Evolutionary conservation across 208 protist genomes (phyloP), one percentile per base, ranked within the genome.

Genomic region (Leishmania guyanensis): DNA sequence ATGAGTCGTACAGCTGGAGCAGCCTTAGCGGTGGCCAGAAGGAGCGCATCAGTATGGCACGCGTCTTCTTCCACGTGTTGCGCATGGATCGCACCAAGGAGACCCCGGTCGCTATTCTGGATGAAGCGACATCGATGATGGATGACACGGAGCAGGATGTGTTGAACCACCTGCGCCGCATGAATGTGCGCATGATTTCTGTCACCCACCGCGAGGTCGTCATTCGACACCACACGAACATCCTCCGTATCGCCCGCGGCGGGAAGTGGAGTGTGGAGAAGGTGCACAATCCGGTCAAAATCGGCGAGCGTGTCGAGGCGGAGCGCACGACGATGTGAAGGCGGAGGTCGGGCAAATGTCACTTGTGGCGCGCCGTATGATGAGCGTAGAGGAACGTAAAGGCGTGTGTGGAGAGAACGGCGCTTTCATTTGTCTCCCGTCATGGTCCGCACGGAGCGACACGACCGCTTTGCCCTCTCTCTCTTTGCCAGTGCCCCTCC

Each of bases 51-150:
- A 96, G 88, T 78, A 93, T 98, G 87, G 90, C 93, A 0, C 90
- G 93, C 58, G 87, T 97, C 29, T 98, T 97, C 86, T 98, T 94
- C 81, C 91, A 95, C 68, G 85, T 94, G 6, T 73, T 98, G 36
- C 70, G 70, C 72, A 93, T 91, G 84, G 88, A 96, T 68, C 87
- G 90, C 54, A 87, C 72, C 36, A 84, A 88, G 65, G 75, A 85
- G 54, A 90, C 84, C 26, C 92, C 90, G 0, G 86, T 97, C 0
- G 94, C 89, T 26, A 88, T 98, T 9, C 78, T 97, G 16, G 95
- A 98, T 82, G 95, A 98, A 83, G 88, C 93, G 1, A 97, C 95
- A 8, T 96, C 92, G 14, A 96, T 95, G 92, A 96, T 98, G 92
- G 92, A 96, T 80, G 92, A 96, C 58, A 95, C 91, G 60, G 91